phyloP scores from a whole-genome alignment of 148 eudicot species.

The Heliosperma pusillum region DNA sequence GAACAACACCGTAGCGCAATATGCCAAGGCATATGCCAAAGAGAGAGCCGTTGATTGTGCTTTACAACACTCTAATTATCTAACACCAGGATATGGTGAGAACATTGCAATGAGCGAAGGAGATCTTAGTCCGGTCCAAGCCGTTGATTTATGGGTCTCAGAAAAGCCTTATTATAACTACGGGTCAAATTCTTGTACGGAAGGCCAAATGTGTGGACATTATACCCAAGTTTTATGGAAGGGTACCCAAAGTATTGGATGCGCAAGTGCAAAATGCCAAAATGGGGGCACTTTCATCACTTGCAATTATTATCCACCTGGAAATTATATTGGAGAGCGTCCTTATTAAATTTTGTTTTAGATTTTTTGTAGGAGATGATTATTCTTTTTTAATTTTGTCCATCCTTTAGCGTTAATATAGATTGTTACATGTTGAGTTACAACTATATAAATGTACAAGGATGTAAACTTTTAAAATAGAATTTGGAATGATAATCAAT shows the following conservation, averaged over 20 bases:
- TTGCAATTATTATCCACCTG: slow-evolving; percentile 61
- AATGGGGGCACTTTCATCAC: slow-evolving; percentile 45
- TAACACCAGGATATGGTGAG: slow-evolving; percentile 41
- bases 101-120: slow-evolving; percentile 41
- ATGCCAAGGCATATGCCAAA: slow-evolving; percentile 37
- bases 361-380: background rate
- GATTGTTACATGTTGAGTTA: background rate
- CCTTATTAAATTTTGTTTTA: slow-evolving; percentile 38
- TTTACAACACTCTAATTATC: slow-evolving; percentile 35
- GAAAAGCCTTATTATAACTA: slow-evolving; percentile 44
- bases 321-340: slow-evolving; percentile 38
- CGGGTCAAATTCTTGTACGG: slow-evolving; percentile 33
- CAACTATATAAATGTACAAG: background rate
- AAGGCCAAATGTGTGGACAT: slow-evolving; percentile 40
- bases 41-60: slow-evolving; percentile 41
- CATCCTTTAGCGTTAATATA: background rate
- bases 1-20: slow-evolving; percentile 44
- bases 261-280: slow-evolving; percentile 43
- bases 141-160: slow-evolving; percentile 41
- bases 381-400: background rate
- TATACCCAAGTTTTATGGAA: slow-evolving; percentile 59
- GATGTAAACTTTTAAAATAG: background rate
- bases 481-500: background rate
- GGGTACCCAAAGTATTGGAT: slow-evolving; percentile 42
- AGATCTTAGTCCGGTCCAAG: slow-evolving; percentile 24